Base-by-base conservation (phyloP, 2,329 filamentous ascomycete genomes). In the Penicillium brevicompactum region DNA sequence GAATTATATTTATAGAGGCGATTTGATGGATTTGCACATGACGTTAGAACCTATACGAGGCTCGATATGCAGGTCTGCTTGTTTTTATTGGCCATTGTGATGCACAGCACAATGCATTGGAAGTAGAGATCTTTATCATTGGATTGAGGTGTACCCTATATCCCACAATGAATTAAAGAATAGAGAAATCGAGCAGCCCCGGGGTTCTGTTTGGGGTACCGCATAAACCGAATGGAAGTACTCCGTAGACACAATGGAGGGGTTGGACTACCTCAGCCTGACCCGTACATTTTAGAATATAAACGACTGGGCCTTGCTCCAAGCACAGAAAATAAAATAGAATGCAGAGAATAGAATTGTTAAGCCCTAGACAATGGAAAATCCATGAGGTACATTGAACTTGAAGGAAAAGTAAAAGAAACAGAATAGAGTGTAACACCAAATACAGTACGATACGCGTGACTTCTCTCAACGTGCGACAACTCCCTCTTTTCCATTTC, bases 381-480 rank as follows among this genome's bases (percentile, higher is more conserved):
- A 34, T 2, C 8, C 34, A 37, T 8, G 32, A 34, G 14, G 32
- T 34, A 34, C 32, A 10, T 34, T 5, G 3, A 34, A 13, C 14
- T 14, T 11, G 16, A 31, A 21, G 27, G 11, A 18, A 47, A n/a
- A 18, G 16, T 10, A 37, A 11, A n/a, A 10, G 4, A 3, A 24
- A 14, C 3, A 24, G n/a, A 41, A 27, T 14, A 52, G 44, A 32
- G 45, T 53, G 51, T 53, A 49, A 53, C 51, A 43, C 51, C 31
- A 34, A 53, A 53, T 53, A 55, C 47, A 45, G 38, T 55, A 55
- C 52, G 40, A 46, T 55, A 55, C 52, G 52, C 52, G 52, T 54
- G 52, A 55, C 52, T 51, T 46, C 41, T 44, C 51, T 51, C 52
- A 51, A 54, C 52, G 46, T 54, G 46, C 46, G 42, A 54, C 47